Evolutionary conservation across 345 rosid genomes (phyloP).

Genomic region (Gynandropsis gynandra): DNA sequence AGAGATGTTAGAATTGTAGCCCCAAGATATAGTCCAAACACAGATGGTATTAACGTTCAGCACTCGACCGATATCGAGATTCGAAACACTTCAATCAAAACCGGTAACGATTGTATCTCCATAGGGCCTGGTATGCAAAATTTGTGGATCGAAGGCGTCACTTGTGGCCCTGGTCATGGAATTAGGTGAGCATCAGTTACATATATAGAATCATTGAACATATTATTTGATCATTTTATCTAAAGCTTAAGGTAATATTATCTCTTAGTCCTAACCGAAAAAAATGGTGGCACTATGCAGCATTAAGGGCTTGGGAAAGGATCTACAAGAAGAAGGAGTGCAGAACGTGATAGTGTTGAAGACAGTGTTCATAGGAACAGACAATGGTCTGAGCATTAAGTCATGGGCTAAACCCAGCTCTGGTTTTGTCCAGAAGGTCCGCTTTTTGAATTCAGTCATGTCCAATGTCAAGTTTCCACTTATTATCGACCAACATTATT

Average conservation of each 20-base stretch:
- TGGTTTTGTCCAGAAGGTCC: slow-evolving; percentile 30
- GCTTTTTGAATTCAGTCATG: slow-evolving; percentile 23
- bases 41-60: slow-evolving; percentile 46
- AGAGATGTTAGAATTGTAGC: slow-evolving; percentile 29
- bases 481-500: too few relatives aligned
- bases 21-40: slow-evolving; percentile 42
- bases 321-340: slow-evolving; percentile 30
- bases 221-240: too few relatives aligned
- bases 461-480: slow-evolving; percentile 29
- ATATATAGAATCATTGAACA: too few relatives aligned
- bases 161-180: slow-evolving; percentile 56
- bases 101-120: slow-evolving; percentile 58
- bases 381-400: slow-evolving; percentile 38
- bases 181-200: slow-evolving; percentile 9
- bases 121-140: slow-evolving; percentile 42
- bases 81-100: slow-evolving; percentile 32
- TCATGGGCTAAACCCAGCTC: slow-evolving; percentile 46
- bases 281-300: too few relatives aligned
- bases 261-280: too few relatives aligned
- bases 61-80: slow-evolving; percentile 34
- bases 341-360: slow-evolving; percentile 26
- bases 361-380: slow-evolving; percentile 21
- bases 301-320: slow-evolving; percentile 35
- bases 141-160: slow-evolving; percentile 35
- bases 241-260: too few relatives aligned